A percentile compares a stretch with the other conserved stretches of the same genome.
Conservation (phyloP, 495 filamentous ascomycete species). For the Cetradonia linearis region DNA sequence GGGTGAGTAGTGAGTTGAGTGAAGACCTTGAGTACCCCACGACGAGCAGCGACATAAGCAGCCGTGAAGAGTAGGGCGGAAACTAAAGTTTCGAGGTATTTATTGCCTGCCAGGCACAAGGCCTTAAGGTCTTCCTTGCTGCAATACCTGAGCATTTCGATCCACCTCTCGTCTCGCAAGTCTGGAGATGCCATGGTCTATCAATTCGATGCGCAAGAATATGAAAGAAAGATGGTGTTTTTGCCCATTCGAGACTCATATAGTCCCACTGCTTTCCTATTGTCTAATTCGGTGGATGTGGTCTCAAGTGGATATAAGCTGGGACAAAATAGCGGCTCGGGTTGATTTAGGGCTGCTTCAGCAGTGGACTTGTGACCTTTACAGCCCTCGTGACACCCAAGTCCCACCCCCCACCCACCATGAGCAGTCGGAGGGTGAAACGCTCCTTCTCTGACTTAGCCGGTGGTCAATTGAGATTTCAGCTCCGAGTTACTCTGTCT, state of each 20-base stretch:
- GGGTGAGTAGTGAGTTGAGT: neutral
- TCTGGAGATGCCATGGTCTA: neutral
- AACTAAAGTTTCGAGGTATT: neutral
- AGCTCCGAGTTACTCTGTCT: too few species aligned
- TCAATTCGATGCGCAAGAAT: neutral
- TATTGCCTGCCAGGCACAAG: neutral
- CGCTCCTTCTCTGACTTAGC: neutral
- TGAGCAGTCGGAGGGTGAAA: neutral
- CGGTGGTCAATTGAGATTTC: too few species aligned
- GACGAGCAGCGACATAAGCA: conserved; percentile 3
- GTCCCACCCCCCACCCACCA: too few species aligned
- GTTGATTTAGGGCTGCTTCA: neutral
- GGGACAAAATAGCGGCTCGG: neutral
- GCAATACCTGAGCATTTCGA: neutral
- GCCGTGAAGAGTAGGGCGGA: neutral
- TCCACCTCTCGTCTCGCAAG: neutral
- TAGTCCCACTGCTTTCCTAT: neutral
- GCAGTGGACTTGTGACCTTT: neutral
- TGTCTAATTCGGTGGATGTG: neutral
- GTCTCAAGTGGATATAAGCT: neutral
- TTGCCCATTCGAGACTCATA: neutral
- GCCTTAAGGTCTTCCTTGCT: conserved; percentile 2
- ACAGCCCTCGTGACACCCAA: neutral
- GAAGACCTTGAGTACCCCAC: neutral
- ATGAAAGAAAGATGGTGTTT: neutral